Base-by-base conservation (phyloP, 2,329 filamentous ascomycete species). In the Exophiala alcalophila region DNA sequence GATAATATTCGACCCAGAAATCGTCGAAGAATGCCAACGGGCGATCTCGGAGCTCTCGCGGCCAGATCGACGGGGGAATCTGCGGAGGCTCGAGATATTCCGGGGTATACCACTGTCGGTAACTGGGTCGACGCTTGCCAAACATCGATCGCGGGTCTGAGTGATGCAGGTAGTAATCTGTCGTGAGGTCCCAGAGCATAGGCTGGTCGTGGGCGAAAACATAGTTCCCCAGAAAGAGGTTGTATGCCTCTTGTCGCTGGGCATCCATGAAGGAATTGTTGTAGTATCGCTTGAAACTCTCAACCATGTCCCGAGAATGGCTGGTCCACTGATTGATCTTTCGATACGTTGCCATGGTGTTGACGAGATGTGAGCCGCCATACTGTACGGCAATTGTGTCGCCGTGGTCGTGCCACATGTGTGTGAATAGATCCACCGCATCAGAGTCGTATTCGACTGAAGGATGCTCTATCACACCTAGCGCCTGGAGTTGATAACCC, bases 301-400 rank as follows among this genome's bases (percentile, higher is more conserved):
- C 92, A 15, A 98, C 90, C 91, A 98, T 97, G 64, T 98, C 92
- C 54, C 92, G 79, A 2, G 91, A 96, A 63, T 95, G 89, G 57
- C 88, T 95, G 16, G 89, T 94, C 92, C 92, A 98, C 63, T 97
- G 91, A 55, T 97, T 97, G 63, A 96, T 94, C 67, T 97, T 97
- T 44, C 92, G 85, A 64, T 98, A 98, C 4, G 92, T 98, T 54
- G 94, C 90, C 90, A 98, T 97, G 0, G 92, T 98, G 62, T 98
- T 98, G 57, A 98, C 92, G 1, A 98, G 77, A 64, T 98, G 92
- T 2, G 90, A 97, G 7, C 92, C 92, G 43, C 92, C 92, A 57
- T 98, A 98, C 62, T 98, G 92, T 40, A 97, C 85, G 1, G 92
- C 92, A 58, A 98, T 97, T 3, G 90, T 96, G 64, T 98, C 92